phyloP scores from a whole-genome alignment of 176 grass and related monocot genomes.

The Alloteropsis semialata region DNA sequence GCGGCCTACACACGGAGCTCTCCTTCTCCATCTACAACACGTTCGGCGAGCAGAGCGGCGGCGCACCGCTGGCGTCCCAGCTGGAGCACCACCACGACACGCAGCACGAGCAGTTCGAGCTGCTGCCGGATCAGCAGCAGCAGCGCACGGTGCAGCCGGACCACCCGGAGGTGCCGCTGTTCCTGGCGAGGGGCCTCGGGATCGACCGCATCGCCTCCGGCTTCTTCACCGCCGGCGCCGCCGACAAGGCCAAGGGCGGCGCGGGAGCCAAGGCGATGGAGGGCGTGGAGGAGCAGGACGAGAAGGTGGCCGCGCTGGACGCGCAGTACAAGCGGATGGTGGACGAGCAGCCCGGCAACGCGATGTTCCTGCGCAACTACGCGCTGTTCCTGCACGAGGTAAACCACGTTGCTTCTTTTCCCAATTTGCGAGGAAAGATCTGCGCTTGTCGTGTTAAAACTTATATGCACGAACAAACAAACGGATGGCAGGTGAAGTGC shows the following conservation, averaged over 20 bases:
- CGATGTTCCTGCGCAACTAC: conserved; percentile 78
- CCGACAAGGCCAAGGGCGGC: neutral
- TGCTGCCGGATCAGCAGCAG: neutral
- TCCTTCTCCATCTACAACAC: conserved; percentile 68
- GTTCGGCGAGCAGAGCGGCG: neutral
- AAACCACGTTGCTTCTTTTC: neutral
- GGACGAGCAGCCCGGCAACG: conserved; percentile 76
- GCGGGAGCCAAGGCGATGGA: neutral
- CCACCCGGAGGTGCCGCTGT: conserved; percentile 58
- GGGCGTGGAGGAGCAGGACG: conserved; percentile 18
- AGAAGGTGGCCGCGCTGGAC: conserved; percentile 49
- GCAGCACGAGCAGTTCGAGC: neutral
- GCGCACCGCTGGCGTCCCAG: neutral
- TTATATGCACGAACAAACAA: neutral
- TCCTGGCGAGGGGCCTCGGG: conserved; percentile 81
- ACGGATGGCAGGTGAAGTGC: conserved; percentile 39
- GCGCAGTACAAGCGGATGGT: conserved; percentile 76
- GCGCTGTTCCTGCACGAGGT: conserved; percentile 88
- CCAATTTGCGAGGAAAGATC: neutral
- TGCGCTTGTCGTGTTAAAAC: too few species aligned
- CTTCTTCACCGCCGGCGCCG: conserved; percentile 38
- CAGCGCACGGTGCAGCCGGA: neutral
- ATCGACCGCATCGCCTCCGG: conserved; percentile 84
- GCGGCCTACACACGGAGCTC: conserved; percentile 49
- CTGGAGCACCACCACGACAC: neutral